phyloP scores from a whole-genome alignment of 441 rosid species.

The Brassica hybrid region DNA sequence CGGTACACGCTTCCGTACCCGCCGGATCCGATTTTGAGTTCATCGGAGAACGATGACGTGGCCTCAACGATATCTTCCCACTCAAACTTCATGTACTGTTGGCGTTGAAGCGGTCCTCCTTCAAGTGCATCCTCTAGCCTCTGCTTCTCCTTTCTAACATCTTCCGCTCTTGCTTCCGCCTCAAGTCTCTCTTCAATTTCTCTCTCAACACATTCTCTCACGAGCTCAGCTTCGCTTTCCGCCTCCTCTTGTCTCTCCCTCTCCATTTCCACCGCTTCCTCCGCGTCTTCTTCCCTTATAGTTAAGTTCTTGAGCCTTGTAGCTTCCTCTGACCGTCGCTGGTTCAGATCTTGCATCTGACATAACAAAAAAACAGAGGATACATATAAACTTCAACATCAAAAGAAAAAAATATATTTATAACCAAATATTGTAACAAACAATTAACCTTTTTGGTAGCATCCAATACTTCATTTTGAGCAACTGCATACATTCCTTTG shows the following conservation, averaged over 20 bases:
- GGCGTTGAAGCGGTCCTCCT: slow-evolving; percentile 46
- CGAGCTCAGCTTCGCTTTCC: slow-evolving; percentile 56
- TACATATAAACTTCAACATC: not conserved
- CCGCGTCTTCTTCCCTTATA: slow-evolving; percentile 57
- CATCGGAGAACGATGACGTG: slow-evolving; percentile 81
- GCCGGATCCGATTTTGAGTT: slow-evolving; percentile 75
- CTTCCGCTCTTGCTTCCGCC: slow-evolving; percentile 53
- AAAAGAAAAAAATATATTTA: not conserved
- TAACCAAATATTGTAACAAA: slow-evolving; percentile 15
- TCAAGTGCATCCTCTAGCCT: slow-evolving; percentile 65
- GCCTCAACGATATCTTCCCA: slow-evolving; percentile 90
- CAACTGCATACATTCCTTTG: slow-evolving; percentile 78
- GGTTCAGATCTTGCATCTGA: slow-evolving; percentile 62
- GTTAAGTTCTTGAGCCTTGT: slow-evolving; percentile 59
- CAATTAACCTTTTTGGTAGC: slow-evolving; percentile 60
- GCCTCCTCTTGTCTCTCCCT: slow-evolving; percentile 68
- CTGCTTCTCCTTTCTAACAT: slow-evolving; percentile 69
- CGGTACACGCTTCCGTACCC: slow-evolving; percentile 89
- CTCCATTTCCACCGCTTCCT: slow-evolving; percentile 64
- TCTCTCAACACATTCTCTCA: slow-evolving; percentile 52
- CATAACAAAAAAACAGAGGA: slow-evolving; percentile 9
- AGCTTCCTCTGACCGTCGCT: slow-evolving; percentile 63
- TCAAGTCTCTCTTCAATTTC: slow-evolving; percentile 66
- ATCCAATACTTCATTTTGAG: slow-evolving; percentile 80
- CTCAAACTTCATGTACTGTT: slow-evolving; percentile 62